Evolutionary conservation across 1,139 yeast species (phyloP).

Genomic region (Scheffersomyces lignicola): DNA sequence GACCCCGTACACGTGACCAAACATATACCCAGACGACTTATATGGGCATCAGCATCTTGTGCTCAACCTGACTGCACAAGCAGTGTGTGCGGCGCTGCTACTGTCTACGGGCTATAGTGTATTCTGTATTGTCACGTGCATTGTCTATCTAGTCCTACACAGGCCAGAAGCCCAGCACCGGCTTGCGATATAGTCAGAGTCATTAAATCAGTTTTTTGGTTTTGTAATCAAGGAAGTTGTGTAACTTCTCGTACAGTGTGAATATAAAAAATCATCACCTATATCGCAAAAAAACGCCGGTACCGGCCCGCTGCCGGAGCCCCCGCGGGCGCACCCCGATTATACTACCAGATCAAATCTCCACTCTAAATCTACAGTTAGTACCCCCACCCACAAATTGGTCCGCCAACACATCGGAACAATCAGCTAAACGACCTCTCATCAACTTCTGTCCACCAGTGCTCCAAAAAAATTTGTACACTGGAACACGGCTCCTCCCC

Average conservation of each 20-base stretch:
- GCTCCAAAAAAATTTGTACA: constrained; percentile 65
- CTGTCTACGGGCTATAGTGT: no score
- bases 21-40: no score
- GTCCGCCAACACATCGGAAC: not conserved
- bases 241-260: constrained; percentile 63
- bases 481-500: constrained; percentile 62
- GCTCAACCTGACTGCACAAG: no score
- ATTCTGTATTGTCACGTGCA: no score
- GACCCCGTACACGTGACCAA: no score
- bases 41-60: no score
- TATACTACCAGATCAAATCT: constrained; percentile 1
- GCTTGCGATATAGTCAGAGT: constrained; percentile 56
- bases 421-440: constrained; percentile 58
- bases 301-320: no score
- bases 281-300: no score
- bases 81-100: no score
- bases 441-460: constrained; percentile 60
- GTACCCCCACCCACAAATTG: constrained; percentile 1
- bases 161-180: no score
- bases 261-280: constrained; percentile 57
- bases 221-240: constrained; percentile 50
- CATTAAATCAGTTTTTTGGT: constrained; percentile 73
- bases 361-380: constrained; percentile 1
- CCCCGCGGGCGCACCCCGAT: not conserved
- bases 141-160: no score